Evolutionary conservation across 1,284 basidiomycete genomes (phyloP), one percentile per base, ranked within the genome.

Genomic region (Retiboletus flavoniger): DNA sequence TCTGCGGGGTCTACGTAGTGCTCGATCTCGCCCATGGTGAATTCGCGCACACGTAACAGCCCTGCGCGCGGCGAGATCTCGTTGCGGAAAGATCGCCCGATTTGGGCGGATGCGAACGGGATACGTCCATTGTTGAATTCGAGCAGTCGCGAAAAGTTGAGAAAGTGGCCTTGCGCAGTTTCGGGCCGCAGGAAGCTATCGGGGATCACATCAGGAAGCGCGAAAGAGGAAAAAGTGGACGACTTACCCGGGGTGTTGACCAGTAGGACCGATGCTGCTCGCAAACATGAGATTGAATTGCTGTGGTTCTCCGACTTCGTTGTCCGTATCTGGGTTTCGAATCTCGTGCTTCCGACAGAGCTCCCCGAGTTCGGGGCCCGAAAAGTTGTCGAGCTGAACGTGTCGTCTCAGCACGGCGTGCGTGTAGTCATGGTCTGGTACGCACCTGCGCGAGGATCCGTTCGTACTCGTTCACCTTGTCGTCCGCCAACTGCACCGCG

Each of bases 231-330:
- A 1, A n/a, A n/a, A n/a, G n/a, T 16, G 17, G 16, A 14, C 2
- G 21, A 62, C 81, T 63, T 63, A 92, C 87, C 95, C 95, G 68
- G 95, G 95, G 75, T 97, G 86, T 70, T 97, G 93, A 39, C 97
- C 97, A 7, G 97, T 98, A 10, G 97, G 97, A 31, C 97, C 97
- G 68, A 99, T 99, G 74, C 88, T 91, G 66, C 89, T 93, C 54
- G 93, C 87, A 74, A 99, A 99, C 97, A 99, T 99, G 67, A 99
- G 83, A 76, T 99, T 99, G 80, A 99, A 99, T 72, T 91, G 88
- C 68, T 94, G 89, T 3, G 97, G 97, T 70, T 95, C 92, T 45
- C 89, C 80, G 34, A 99, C 87, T 65, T 91, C 88, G 73, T 99
- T 98, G 68, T 85, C 90, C 2, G 94, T 95, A 64, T 93, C 92